phyloP scores from a whole-genome alignment of 176 grass and related monocot genomes.

The Dendrocalamus sinicus region DNA sequence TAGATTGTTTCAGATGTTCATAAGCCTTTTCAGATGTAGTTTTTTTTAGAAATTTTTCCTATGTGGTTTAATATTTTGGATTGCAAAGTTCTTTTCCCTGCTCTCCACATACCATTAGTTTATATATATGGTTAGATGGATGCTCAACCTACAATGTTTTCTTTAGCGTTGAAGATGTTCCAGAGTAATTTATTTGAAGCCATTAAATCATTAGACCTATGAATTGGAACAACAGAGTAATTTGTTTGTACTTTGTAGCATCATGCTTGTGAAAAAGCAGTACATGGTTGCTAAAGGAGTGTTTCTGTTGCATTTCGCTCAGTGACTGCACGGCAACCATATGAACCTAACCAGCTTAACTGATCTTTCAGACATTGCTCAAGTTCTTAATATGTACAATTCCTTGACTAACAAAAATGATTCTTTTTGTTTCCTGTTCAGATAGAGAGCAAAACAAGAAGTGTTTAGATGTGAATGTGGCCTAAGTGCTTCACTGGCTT shows the following conservation, averaged over 20 bases:
- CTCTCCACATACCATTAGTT: not conserved
- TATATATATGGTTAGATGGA: not conserved
- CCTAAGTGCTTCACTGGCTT: no score
- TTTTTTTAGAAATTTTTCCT: not conserved
- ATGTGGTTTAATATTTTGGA: not conserved
- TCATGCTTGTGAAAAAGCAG: conserved; percentile 18
- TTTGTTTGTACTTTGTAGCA: not conserved
- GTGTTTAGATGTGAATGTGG: no score
- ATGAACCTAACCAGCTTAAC: not conserved
- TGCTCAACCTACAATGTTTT: not conserved
- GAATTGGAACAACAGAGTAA: not conserved
- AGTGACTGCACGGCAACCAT: not conserved
- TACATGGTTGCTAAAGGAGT: not conserved
- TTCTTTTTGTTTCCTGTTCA: not conserved
- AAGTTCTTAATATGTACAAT: conserved; percentile 16
- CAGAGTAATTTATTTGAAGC: not conserved
- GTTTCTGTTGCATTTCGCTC: conserved; percentile 5
- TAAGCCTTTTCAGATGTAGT: not conserved
- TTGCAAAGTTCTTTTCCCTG: not conserved
- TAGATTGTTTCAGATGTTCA: not conserved
- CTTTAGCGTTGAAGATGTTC: not conserved
- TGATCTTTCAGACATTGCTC: conserved; percentile 25
- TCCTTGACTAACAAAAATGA: conserved; percentile 8
- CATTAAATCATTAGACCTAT: not conserved
- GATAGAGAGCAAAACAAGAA: no score